Conservation (phyloP, 305 asterid species). For the Plantago coronopus region DNA sequence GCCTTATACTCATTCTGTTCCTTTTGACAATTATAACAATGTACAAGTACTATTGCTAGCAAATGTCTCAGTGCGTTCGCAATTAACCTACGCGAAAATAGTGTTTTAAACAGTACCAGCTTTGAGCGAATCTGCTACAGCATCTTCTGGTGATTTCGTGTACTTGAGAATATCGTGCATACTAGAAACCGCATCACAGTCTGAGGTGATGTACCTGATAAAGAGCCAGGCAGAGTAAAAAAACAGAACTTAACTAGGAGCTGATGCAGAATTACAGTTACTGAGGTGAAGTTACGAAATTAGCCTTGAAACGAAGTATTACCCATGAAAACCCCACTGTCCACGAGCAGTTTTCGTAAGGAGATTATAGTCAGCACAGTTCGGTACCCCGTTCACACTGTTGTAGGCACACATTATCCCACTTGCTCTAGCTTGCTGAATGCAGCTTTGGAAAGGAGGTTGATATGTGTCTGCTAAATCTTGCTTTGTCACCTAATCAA, state of each 20-base stretch:
- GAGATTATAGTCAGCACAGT: slow-evolving; percentile 66
- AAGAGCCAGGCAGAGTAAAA: slow-evolving; percentile 8
- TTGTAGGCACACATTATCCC: slow-evolving; percentile 89
- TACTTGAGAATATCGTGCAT: slow-evolving; percentile 56
- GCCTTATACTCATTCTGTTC: background rate
- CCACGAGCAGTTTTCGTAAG: slow-evolving; percentile 58
- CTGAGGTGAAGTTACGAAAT: background rate
- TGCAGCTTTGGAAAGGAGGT: slow-evolving; percentile 78
- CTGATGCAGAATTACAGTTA: background rate
- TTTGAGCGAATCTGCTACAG: slow-evolving; percentile 73
- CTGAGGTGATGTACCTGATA: slow-evolving; percentile 82
- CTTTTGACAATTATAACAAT: background rate
- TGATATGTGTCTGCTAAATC: slow-evolving; percentile 87
- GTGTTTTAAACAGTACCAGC: slow-evolving; percentile 51
- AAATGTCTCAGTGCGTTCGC: background rate
- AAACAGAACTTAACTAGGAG: no score
- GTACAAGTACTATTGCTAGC: background rate
- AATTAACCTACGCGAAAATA: background rate
- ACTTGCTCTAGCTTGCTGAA: slow-evolving; percentile 61
- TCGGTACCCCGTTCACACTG: slow-evolving; percentile 72
- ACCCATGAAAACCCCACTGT: slow-evolving; percentile 82
- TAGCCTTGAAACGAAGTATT: slow-evolving; percentile 13
- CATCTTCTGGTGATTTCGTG: slow-evolving; percentile 61
- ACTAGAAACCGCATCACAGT: slow-evolving; percentile 71
- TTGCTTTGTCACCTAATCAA: slow-evolving; percentile 58